phyloP scores from a whole-genome alignment of 2,329 filamentous ascomycete species.

The Chrysosporium keratinophilum region DNA sequence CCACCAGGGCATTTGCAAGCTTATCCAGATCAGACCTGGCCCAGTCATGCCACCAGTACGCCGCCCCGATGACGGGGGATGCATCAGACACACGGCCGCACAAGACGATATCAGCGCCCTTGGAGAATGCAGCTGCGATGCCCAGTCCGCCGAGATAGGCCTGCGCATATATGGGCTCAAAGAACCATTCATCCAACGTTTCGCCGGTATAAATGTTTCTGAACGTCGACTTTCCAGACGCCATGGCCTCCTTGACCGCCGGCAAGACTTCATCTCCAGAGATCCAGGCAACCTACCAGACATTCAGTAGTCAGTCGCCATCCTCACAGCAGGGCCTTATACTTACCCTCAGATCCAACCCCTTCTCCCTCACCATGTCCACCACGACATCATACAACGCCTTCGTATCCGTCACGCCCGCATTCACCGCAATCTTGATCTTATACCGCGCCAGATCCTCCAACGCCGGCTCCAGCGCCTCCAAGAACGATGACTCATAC shows the following conservation, averaged over 20 bases:
- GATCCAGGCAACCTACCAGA: constrained; percentile 40
- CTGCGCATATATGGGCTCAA: constrained; percentile 27
- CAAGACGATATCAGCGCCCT: constrained; percentile 38
- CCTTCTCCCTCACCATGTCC: constrained; percentile 30
- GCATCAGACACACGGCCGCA: constrained; percentile 39
- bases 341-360: constrained; percentile 33
- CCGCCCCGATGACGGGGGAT: constrained; percentile 35
- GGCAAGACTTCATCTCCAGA: constrained; percentile 39
- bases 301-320: constrained; percentile 2
- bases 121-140: constrained; percentile 31
- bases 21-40: constrained; percentile 27
- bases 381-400: constrained; percentile 32
- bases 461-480: constrained; percentile 36
- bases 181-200: constrained; percentile 28
- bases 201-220: constrained; percentile 34
- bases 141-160: constrained; percentile 32
- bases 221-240: constrained; percentile 28
- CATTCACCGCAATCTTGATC: constrained; percentile 39
- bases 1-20: constrained; percentile 33
- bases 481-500: constrained; percentile 45
- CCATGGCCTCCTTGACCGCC: constrained; percentile 25
- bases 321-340: background rate
- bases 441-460: constrained; percentile 32
- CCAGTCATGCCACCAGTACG: constrained; percentile 38
- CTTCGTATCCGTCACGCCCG: constrained; percentile 35